Evolutionary conservation across 257 asterid species (phyloP).

Genomic region (Solanum clarkiae): DNA sequence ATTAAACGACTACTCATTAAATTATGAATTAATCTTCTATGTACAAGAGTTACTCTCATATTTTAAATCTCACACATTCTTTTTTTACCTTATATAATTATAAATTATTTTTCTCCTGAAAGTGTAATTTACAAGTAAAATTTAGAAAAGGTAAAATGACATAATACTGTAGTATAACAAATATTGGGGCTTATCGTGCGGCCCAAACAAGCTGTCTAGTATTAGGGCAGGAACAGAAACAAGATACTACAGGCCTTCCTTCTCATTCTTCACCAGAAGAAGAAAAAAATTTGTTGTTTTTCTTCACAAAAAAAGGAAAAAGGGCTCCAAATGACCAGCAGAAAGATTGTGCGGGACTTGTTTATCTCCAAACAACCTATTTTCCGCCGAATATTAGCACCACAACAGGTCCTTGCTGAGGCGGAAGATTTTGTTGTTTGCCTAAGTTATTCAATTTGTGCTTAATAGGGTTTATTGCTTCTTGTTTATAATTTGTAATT

Average conservation of each 20-base stretch:
- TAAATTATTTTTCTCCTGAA: no score
- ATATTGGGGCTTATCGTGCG: not conserved
- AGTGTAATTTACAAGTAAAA: no score
- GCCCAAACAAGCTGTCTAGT: not conserved
- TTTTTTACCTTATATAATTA: no score
- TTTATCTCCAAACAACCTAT: constrained; percentile 32
- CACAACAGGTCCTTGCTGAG: constrained; percentile 25
- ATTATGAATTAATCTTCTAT: no score
- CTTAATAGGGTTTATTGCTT: not conserved
- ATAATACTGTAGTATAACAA: no score
- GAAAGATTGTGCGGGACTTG: constrained; percentile 55
- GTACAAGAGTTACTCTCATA: not conserved
- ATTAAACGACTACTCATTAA: no score
- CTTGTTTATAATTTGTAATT: not conserved
- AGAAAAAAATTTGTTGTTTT: not conserved
- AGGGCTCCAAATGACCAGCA: constrained; percentile 36
- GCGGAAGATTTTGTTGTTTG: no score
- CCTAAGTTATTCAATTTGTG: not conserved
- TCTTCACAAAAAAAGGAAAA: not conserved
- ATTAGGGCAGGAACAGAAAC: not conserved
- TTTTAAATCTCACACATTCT: no score
- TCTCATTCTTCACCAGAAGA: not conserved
- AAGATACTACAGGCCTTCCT: not conserved
- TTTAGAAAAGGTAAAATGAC: no score
- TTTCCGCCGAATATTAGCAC: constrained; percentile 27